phyloP scores from a whole-genome alignment of 2,329 filamentous ascomycete species.

The Colletotrichum lindemuthianum region DNA sequence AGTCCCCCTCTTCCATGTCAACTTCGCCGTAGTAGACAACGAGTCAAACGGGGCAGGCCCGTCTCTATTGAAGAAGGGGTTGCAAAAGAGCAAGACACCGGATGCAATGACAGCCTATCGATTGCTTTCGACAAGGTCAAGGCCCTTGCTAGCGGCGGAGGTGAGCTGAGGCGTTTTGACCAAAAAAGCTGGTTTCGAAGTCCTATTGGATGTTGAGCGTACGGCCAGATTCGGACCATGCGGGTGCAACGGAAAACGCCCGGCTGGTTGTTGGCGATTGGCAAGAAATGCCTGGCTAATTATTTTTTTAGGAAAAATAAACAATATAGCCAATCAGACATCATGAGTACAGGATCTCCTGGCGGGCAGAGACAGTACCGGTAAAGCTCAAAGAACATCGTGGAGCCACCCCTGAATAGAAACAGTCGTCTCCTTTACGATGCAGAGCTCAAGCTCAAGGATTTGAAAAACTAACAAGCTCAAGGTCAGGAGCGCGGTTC shows the following conservation, averaged over 20 bases:
- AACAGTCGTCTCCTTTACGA: no score
- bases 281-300: constrained; percentile 31
- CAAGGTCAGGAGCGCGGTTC: no score
- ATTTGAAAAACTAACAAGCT: no score
- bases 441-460: no score
- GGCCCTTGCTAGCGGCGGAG: constrained; percentile 41
- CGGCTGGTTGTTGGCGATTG: constrained; percentile 27
- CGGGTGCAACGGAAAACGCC: constrained; percentile 22
- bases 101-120: constrained; percentile 45
- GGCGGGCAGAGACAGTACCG: no score
- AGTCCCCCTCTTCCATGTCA: constrained; percentile 14
- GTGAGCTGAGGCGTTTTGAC: constrained; percentile 48
- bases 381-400: no score
- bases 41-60: constrained; percentile 16
- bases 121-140: constrained; percentile 42
- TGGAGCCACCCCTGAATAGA: no score
- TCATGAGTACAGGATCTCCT: no score
- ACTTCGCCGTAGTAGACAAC: constrained; percentile 28
- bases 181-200: constrained; percentile 41
- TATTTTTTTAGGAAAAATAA: no score
- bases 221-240: constrained; percentile 33
- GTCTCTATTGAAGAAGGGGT: constrained; percentile 20
- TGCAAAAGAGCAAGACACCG: constrained; percentile 36
- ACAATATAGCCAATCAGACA: constrained; percentile 31
- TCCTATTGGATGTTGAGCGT: constrained; percentile 43